Percentiles rank a stretch among this genome's conserved stretches.
Conservation (phyloP, 2,329 filamentous ascomycete genomes). For the Verruconis gallopava region DNA sequence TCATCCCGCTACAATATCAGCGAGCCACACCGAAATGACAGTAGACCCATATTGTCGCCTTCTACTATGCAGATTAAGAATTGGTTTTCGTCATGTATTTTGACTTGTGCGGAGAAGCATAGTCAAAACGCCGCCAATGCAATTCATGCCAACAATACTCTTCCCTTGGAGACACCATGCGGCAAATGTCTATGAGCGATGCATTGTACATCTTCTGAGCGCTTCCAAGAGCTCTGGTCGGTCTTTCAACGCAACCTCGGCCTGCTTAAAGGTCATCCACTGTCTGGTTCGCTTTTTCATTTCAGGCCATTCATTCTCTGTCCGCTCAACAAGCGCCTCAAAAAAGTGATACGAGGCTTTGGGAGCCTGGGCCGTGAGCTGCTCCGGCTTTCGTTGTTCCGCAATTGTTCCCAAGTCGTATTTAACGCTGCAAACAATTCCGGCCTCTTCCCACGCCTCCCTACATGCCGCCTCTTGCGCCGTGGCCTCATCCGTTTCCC, state of each 20-base stretch:
- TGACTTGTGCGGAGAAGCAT: too few relatives aligned
- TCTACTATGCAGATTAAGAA: too few relatives aligned
- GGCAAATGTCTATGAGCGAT: too few relatives aligned
- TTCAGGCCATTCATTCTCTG: constrained; percentile 86
- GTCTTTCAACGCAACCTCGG: constrained; percentile 60
- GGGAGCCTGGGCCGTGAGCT: constrained; percentile 47
- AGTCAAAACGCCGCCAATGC: background rate
- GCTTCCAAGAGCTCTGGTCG: constrained; percentile 84
- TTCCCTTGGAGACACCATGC: background rate
- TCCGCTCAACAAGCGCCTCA: constrained; percentile 75
- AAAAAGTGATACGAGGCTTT: constrained; percentile 72
- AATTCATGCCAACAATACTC: constrained; percentile 1
- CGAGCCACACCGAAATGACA: too few relatives aligned
- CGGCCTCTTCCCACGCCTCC: constrained; percentile 97
- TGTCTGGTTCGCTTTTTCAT: constrained; percentile 77
- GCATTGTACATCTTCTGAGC: constrained; percentile 28
- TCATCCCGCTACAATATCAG: too few relatives aligned
- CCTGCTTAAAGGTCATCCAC: constrained; percentile 80
- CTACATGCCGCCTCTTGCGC: constrained; percentile 69
- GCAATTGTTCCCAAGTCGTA: constrained; percentile 77
- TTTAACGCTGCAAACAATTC: constrained; percentile 73
- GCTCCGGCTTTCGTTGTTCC: constrained; percentile 53
- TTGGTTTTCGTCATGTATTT: too few relatives aligned
- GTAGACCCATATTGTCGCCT: too few relatives aligned
- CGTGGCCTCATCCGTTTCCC: constrained; percentile 88